Evolutionary conservation across 2,329 filamentous ascomycete genomes (phyloP), one percentile per base, ranked within the genome.

Genomic region (Aspergillus sojae): DNA sequence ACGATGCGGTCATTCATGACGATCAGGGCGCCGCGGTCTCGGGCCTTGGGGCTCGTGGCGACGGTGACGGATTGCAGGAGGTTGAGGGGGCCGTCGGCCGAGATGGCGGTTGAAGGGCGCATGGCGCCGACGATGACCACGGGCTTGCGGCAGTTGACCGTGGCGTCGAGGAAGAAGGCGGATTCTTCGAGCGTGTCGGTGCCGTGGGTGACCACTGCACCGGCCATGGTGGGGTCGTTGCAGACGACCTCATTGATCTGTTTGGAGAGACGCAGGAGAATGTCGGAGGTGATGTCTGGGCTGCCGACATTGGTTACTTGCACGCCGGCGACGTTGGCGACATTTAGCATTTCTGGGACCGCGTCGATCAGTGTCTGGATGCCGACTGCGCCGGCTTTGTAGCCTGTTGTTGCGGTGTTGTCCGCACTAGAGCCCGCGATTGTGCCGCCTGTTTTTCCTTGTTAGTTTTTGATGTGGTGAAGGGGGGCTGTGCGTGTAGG

Each of bases 161-260:
- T 87, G 4, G 85, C 75, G 65, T 89, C 84, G 10, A 89, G 77
- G 77, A 88, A 89, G 77, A 89, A 89, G 10, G 86, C 85, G 0
- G 85, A 84, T 73, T 89, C 87, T 69, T 89, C 87, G 1, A 90
- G 79, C 0, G 86, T 88, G 69, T 90, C 88, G 10, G 88, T 90
- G 55, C 88, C 88, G 68, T 90, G 88, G 0, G 88, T 89, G 59
- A 90, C 77, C 39, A 73, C 66, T 52, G 72, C 71, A 5, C 69
- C 71, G 9, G 69, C 65, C 67, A 74, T 71, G 41, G 62, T 57
- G 5, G 66, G 64, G 10, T 68, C 66, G 30, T 72, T 65, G 55
- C 70, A 74, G 59, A 74, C 58, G 19, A 66, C 59, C 19, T 62
- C 62, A 53, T 67, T 67, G 32, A 72, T 61, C 19, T 60, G 65